Base-by-base conservation (phyloP, 2,329 filamentous ascomycete genomes). In the Alternaria alternata region DNA sequence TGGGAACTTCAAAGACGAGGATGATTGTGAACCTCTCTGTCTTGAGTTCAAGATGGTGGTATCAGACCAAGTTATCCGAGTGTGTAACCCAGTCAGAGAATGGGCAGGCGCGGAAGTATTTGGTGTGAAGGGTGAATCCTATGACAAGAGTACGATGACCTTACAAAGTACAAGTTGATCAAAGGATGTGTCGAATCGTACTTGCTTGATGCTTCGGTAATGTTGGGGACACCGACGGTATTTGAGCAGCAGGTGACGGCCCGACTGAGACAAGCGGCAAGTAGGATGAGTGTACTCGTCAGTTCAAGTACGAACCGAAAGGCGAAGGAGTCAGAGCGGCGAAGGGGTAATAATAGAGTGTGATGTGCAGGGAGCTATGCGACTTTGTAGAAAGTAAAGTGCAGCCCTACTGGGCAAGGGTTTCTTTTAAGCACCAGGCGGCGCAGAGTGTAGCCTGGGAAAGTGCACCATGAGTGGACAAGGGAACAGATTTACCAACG, bases 391-490 rank as follows among this genome's bases (percentile, higher is more conserved):
- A 66, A 38, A 49, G 56, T 55, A 65, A 64, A 66, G 52, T 51
- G 64, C 60, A 70, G 68, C 65, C 62, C 59, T 71, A 65, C 66
- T 63, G 68, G 71, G 61, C 64, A 55, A 55, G 52, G 63, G 51
- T 49, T 54, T 57, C 60, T 69, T 47, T 74, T 75, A 72, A 70
- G 70, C 69, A 67, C 52, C 61, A 62, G 65, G 63, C 57, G 64
- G 68, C 61, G 63, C 62, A 63, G 68, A 70, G 54, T 72, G 75
- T 64, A 76, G 75, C 73, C 75, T 76, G 72, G 66, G 72, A 66
- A 66, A 65, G 64, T 51, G 63, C 59, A 63, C 68, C 68, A 67
- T 54, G 51, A 68, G 57, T 65, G 65, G 67, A 63, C 66, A 47
- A 54, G 54, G 57, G 59, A 60, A 48, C 53, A 57, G 61, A 59